Evolutionary conservation across 257 asterid genomes (phyloP).

Genomic region (Handroanthus guayacan): DNA sequence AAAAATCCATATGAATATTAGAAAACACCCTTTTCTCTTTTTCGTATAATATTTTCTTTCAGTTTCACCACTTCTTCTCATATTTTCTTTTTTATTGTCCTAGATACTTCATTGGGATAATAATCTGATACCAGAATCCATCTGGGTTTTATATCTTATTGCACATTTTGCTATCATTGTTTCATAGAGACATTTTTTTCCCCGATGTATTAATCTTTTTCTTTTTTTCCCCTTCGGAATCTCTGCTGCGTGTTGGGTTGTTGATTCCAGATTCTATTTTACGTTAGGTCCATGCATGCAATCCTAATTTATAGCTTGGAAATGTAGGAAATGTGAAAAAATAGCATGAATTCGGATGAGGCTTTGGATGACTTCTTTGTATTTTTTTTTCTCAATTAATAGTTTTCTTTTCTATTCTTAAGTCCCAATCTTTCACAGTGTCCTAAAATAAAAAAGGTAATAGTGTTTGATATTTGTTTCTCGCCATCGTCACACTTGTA

Average conservation of each 20-base stretch:
- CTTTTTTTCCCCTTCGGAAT: neutral
- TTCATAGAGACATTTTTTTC: constrained; percentile 1
- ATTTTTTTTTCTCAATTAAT: constrained; percentile 9
- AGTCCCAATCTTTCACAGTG: neutral
- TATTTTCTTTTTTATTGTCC: neutral
- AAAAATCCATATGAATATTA: neutral
- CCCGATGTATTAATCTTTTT: neutral
- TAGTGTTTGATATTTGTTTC: constrained; percentile 21
- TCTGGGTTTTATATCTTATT: constrained; percentile 36
- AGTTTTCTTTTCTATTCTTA: neutral
- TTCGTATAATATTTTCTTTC: neutral
- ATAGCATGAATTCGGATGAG: constrained; percentile 15
- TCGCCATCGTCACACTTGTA: neutral
- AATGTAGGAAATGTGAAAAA: neutral
- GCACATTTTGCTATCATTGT: neutral
- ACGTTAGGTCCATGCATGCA: constrained; percentile 37
- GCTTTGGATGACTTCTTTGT: neutral
- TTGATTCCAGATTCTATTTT: constrained; percentile 5
- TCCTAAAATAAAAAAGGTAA: constrained; percentile 20
- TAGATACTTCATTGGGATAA: constrained; percentile 7
- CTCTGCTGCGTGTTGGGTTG: constrained; percentile 26
- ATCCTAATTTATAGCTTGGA: neutral
- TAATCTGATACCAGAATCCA: constrained; percentile 33
- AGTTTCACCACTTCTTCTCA: neutral
- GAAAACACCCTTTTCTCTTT: constrained; percentile 19